Percentiles rank a stretch among this genome's conserved stretches.
These are phyloP conservation scores for Stygiomarasmius scandens DNA, from an alignment of 1,284 basidiomycete species.

Conservation along the genomic window DNA sequence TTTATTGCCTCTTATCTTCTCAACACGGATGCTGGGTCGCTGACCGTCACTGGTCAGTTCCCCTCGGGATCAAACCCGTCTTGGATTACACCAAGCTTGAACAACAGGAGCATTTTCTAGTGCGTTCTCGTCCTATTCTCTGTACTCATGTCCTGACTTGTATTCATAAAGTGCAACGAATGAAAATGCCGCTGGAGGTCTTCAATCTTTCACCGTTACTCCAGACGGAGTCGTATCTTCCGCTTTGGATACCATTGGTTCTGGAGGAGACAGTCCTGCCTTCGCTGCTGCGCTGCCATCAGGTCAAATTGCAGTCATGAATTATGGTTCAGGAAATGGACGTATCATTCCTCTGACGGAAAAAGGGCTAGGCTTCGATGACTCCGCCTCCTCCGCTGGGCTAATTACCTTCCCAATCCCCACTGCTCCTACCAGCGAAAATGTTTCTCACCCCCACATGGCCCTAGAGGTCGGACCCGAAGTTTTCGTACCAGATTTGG, in stretches of 20 bases:
- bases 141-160: neutral
- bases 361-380: slow-evolving; percentile 44
- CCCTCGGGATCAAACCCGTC: slow-evolving; percentile 55
- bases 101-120: slow-evolving; percentile 62
- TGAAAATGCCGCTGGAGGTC: slow-evolving; percentile 44
- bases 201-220: slow-evolving; percentile 61
- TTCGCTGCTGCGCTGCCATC: slow-evolving; percentile 53
- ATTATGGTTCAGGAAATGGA: slow-evolving; percentile 62
- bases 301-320: slow-evolving; percentile 61
- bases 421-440: slow-evolving; percentile 32
- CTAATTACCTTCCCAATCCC: slow-evolving; percentile 56
- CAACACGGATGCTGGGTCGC: slow-evolving; percentile 46
- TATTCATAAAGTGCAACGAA: slow-evolving; percentile 56
- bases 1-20: slow-evolving; percentile 67
- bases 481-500: slow-evolving; percentile 67
- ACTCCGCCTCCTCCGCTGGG: slow-evolving; percentile 31
- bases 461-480: slow-evolving; percentile 54
- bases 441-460: slow-evolving; percentile 66
- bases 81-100: slow-evolving; percentile 57
- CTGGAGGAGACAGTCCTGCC: slow-evolving; percentile 55
- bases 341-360: slow-evolving; percentile 49
- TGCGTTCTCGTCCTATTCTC: slow-evolving; percentile 27
- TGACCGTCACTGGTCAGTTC: slow-evolving; percentile 49
- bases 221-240: slow-evolving; percentile 45
- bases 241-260: slow-evolving; percentile 48